Conservation (phyloP, 345 rosid genomes). For the Citrus australasica region DNA sequence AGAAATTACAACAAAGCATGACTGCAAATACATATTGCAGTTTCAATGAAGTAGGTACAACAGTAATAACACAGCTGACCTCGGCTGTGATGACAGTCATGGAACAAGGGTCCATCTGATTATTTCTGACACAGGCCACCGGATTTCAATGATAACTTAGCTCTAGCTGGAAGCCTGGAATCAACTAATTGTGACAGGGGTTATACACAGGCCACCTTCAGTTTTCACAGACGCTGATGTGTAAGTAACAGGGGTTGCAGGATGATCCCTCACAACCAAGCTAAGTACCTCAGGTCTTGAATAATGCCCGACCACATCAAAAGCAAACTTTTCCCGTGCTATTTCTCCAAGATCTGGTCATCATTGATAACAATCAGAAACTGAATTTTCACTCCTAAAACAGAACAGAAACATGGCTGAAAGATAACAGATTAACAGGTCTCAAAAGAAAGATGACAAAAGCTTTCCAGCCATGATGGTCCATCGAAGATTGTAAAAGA, state of each 20-base stretch:
- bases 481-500: neutral
- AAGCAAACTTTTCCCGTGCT: conserved; percentile 79
- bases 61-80: neutral
- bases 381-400: neutral
- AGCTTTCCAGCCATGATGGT: neutral
- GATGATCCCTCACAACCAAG: conserved; percentile 78
- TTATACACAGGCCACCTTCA: conserved; percentile 17
- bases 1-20: neutral
- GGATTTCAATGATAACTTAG: neutral
- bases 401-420: neutral
- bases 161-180: neutral
- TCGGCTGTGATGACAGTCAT: neutral
- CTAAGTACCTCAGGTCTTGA: conserved; percentile 92
- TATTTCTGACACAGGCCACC: neutral
- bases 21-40: neutral
- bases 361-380: neutral
- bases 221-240: conserved; percentile 38
- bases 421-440: neutral
- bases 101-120: neutral
- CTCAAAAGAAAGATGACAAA: neutral
- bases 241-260: conserved; percentile 62
- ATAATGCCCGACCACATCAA: conserved; percentile 92
- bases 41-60: neutral
- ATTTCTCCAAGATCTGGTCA: conserved; percentile 90
- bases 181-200: neutral